Evolutionary conservation across 768 basidiomycete species (phyloP), one percentile per base, ranked within the genome.

Genomic region (Suillus spraguei): DNA sequence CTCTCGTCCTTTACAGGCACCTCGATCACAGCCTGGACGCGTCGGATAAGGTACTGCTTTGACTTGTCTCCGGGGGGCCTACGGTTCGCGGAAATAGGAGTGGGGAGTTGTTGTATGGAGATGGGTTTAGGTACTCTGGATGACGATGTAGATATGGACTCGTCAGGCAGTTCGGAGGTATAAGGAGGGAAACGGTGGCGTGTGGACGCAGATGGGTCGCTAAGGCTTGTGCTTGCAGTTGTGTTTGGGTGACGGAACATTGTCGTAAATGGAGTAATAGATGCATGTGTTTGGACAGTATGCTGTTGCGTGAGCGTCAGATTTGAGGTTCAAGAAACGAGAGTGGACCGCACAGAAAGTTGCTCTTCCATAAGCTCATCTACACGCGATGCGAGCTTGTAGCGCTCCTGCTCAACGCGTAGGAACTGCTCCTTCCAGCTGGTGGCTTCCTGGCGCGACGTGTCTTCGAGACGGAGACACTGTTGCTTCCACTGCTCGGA

Each of bases 351-450:
- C 63, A 85, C 85, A 60, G 78, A 77, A 33, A 81, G 71, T 49
- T 79, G 79, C 59, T 85, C 85, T 5, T 82, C 73, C 10, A 87
- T 71, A 2, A 90, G 80, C 60, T 89, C 87, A 52, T 88, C 86
- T 11, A 88, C 71, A 47, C 85, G 80, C 5, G 82, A 81, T 9
- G 85, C 78, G 14, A 91, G 80, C 6, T 80, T 79, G 36, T 81
- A 83, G 61, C 89, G 82, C 62, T 91, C 89, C 61, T 87, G 81
- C 65, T 92, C 90, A 52, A 90, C 88, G 17, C 89, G 85, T 42
- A 87, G 77, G 72, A 90, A 92, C 67, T 91, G 89, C 24, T 90
- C 90, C 72, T 92, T 91, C 91, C 91, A 92, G 67, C 88, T 88
- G 60, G 80, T 79, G 0, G 89, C 84, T 64, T 83, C 81, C 36